Conservation (phyloP, 2,329 filamentous ascomycete species). For the Arthrobotrys sinensis region DNA sequence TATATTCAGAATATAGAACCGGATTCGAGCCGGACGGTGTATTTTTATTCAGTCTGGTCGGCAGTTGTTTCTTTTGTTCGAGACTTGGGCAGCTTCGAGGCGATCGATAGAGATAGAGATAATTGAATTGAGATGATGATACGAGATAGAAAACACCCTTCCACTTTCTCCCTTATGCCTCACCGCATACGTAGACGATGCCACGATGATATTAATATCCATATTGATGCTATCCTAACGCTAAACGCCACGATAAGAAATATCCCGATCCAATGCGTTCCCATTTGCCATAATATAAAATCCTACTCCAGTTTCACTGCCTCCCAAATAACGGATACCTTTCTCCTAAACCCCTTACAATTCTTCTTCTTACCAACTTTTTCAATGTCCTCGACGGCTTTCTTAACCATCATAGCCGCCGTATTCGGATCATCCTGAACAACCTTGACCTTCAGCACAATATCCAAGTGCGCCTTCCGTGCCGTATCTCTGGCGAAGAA, state of each 20-base stretch:
- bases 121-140: slow-evolving; percentile 31
- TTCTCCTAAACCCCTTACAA: slow-evolving; percentile 68
- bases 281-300: neutral
- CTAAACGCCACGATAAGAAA: slow-evolving; percentile 20
- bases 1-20: slow-evolving; percentile 21
- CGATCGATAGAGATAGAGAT: slow-evolving; percentile 39
- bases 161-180: neutral
- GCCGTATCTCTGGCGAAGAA: slow-evolving; percentile 54
- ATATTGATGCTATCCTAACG: slow-evolving; percentile 30
- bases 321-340: slow-evolving; percentile 65
- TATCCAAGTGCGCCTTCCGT: slow-evolving; percentile 66
- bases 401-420: slow-evolving; percentile 66
- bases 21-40: slow-evolving; percentile 10
- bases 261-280: slow-evolving; percentile 1
- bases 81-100: slow-evolving; percentile 11
- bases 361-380: slow-evolving; percentile 76
- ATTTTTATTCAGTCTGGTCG: slow-evolving; percentile 33
- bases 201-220: slow-evolving; percentile 7
- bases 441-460: slow-evolving; percentile 70
- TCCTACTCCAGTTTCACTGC: slow-evolving; percentile 8
- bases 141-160: slow-evolving; percentile 4
- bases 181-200: neutral
- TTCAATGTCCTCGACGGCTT: slow-evolving; percentile 69
- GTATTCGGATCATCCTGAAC: slow-evolving; percentile 67
- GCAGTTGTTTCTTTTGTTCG: slow-evolving; percentile 7